These are phyloP conservation scores for Thalassiosira livingstoniorum DNA, from an alignment of 352 stramenopile genomes.

Conservation along the genomic window DNA sequence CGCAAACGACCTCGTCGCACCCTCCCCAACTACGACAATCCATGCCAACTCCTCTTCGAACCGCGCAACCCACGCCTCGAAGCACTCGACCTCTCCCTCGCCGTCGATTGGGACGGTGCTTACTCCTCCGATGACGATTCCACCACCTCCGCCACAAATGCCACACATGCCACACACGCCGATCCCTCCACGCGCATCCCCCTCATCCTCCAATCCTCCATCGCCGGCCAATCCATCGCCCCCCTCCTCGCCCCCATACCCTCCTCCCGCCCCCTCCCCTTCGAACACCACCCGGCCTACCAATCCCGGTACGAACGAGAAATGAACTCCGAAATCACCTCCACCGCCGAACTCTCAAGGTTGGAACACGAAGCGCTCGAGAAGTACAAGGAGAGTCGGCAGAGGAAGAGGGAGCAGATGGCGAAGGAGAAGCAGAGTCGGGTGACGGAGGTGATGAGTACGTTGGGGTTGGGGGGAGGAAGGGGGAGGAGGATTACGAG, in stretches of 20 bases:
- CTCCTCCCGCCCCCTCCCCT: constrained; percentile 65
- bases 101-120: constrained; percentile 72
- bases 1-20: constrained; percentile 30
- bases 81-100: constrained; percentile 67
- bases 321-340: constrained; percentile 52
- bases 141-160: constrained; percentile 22
- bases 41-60: constrained; percentile 60
- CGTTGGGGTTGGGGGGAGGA: constrained; percentile 58
- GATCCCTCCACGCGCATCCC: constrained; percentile 39
- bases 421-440: constrained; percentile 84
- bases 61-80: constrained; percentile 79
- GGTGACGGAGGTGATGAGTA: constrained; percentile 79
- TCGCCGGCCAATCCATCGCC: constrained; percentile 77
- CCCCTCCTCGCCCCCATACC: constrained; percentile 53
- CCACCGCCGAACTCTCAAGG: constrained; percentile 65
- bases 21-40: constrained; percentile 32
- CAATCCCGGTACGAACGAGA: constrained; percentile 71
- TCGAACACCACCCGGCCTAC: constrained; percentile 68
- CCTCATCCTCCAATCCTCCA: constrained; percentile 78
- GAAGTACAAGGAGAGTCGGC: constrained; percentile 70
- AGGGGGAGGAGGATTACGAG: constrained; percentile 81
- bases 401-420: constrained; percentile 80
- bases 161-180: constrained; percentile 47
- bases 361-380: constrained; percentile 68
- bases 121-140: constrained; percentile 49